phyloP scores from a whole-genome alignment of 1,139 yeast species.

The Geotrichum carabidarum region DNA sequence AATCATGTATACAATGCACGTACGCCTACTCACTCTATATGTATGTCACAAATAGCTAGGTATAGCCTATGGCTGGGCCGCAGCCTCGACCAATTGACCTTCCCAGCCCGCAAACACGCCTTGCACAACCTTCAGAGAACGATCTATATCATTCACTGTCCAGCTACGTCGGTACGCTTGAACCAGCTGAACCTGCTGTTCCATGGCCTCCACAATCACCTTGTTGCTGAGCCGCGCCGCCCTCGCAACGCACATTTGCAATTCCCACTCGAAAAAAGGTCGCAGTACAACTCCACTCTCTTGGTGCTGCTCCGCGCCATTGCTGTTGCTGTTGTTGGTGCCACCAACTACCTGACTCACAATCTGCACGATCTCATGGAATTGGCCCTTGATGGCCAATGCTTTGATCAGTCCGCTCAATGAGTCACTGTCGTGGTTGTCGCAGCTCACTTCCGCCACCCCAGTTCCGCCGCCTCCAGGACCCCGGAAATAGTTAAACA shows the following conservation, averaged over 20 bases:
- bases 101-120: conserved; percentile 3
- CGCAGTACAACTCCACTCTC: conserved; percentile 1
- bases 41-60: background rate
- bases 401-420: conserved; percentile 13
- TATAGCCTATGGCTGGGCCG: too few relatives aligned
- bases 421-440: conserved; percentile 12
- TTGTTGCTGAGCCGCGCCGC: background rate
- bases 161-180: background rate
- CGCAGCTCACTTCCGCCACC: background rate
- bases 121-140: background rate
- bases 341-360: background rate
- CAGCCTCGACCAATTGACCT: background rate
- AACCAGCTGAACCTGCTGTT: background rate
- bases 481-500: conserved; percentile 14
- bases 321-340: background rate
- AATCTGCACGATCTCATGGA: conserved; percentile 4
- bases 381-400: conserved; percentile 1
- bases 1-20: too few relatives aligned
- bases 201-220: conserved; percentile 4
- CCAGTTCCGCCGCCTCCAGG: background rate
- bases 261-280: conserved; percentile 1
- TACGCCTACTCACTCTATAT: background rate
- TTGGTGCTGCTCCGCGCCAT: too few relatives aligned
- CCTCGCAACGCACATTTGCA: background rate
- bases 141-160: background rate